Conservation (phyloP, 2,329 filamentous ascomycete species). For the Aspergillus phoenicis region DNA sequence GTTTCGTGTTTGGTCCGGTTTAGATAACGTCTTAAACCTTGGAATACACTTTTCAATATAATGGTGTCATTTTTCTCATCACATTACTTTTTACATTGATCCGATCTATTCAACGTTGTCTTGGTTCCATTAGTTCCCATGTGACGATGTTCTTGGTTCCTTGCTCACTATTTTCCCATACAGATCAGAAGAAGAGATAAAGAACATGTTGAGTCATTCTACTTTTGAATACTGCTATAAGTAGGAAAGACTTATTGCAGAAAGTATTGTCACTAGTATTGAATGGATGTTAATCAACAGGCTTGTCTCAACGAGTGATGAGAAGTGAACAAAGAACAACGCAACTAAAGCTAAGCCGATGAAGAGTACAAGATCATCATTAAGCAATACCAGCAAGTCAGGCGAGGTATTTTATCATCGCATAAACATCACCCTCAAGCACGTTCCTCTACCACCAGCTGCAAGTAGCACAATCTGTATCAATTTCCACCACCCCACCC, state of each 20-base stretch:
- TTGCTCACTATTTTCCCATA: too few species aligned
- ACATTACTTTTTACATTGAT: background rate
- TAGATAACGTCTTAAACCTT: background rate
- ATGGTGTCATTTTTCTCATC: background rate
- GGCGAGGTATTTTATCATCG: background rate
- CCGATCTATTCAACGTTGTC: background rate
- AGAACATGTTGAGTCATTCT: too few species aligned
- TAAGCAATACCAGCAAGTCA: background rate
- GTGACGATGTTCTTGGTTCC: too few species aligned
- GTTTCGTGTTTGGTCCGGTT: conserved; percentile 4
- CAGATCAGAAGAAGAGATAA: too few species aligned
- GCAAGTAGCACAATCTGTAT: too few species aligned
- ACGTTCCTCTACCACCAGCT: background rate
- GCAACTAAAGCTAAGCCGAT: background rate
- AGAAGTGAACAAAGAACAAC: background rate
- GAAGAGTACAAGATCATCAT: background rate
- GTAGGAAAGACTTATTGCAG: background rate
- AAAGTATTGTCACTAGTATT: background rate
- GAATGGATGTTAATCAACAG: too few species aligned
- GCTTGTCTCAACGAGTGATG: too few species aligned
- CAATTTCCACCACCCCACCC: background rate
- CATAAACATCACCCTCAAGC: background rate
- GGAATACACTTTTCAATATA: background rate
- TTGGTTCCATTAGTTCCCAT: background rate
- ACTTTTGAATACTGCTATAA: too few species aligned